Evolutionary conservation across 441 rosid genomes (phyloP), one percentile per base, ranked within the genome.

Genomic region (Pelargonium cotyledonis): DNA sequence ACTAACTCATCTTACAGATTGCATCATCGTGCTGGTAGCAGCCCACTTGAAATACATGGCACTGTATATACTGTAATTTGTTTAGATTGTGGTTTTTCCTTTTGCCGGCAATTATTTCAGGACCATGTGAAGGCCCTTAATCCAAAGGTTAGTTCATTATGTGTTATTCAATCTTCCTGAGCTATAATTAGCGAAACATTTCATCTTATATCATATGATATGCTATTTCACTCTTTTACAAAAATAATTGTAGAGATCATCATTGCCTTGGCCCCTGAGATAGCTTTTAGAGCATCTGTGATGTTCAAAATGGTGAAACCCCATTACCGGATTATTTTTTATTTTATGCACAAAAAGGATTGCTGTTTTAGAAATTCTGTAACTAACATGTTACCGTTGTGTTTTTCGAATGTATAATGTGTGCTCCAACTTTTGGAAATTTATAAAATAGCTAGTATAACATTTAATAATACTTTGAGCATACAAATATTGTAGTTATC

Each of bases 1-100:
- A 58, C 49, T 29, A 53, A 26, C 66, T 73, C 70, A 58, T 76
- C 31, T 72, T 64, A 62, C 80, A 89, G 96, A 80, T 65, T 93
- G 79, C 96, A 91, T 75, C 96, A 93, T 80, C 89, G 84, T 78
- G 97, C 96, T 72, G 96, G 98, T 65, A 89, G 92, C 81, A 76
- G 79, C 73, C 95, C 97, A 1, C 88, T 93, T 65, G 97, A 93
- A 76, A 70, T 93, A 77, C 98, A 93, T 65, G 95, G 96, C 61
- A 88, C 97, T 8, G 96, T 88, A 10, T 91, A 91, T 77, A 76
- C 84, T 68, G 95, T 89, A 67, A 70, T 77, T 44, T 91, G 95
- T 82, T 80, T 91, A 67, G 90, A 89, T 15, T 91, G 95, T 41
- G 86, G 92, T 55, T 85, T 76, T 81, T 88, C 95, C 51, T 71